Evolutionary conservation across 2,329 filamentous ascomycete genomes (phyloP), one percentile per base, ranked within the genome.

Genomic region (Aspergillus phoenicis): DNA sequence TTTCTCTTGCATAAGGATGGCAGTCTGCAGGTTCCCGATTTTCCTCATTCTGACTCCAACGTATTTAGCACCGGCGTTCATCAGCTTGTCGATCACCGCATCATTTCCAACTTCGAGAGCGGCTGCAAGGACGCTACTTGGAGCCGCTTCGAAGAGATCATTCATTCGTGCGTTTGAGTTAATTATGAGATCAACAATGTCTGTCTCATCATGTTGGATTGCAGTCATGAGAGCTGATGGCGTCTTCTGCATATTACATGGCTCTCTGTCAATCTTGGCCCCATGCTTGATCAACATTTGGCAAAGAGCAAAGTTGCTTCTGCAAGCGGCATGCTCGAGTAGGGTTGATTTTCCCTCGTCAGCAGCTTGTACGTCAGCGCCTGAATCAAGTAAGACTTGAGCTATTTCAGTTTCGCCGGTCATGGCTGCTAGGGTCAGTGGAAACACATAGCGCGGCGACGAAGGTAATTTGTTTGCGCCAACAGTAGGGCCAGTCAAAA

Each of bases 71-170:
- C 62, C 62, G 8, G 60, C 41, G 22, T 13, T 1, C 13, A 28
- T 20, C 1, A 58, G 20, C 26, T 17, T 38, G 4, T 52, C 36
- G 6, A 66, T 58, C 26, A 59, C 26, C 2, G 5, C 10, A 5
- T 20, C 7, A 41, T 64, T 4, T 3, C 62, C 64, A 26, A 6
- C 7, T 59, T 62, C 36, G 17, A 66, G 22, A 17, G 64, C 62
- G 11, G 62, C 64, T 38, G 30, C 64, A 36, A 66, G 58, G 8
- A 57, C 53, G 22, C 57, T 61, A 26, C 49, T 38, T 13, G 64
- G 59, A 30, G 26, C 5, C 0, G 11, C n/a, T 17, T 30, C 36
- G 48, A 39, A 54, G 15, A 15, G 11, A 30, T 59, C 57, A 43
- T 59, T 52, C 20, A 43, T 15, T 5, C 57, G 51, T 17, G 51